These are phyloP conservation scores for Monosporozyma siamensis DNA, from an alignment of 805 yeast species.

Conservation along the genomic window DNA sequence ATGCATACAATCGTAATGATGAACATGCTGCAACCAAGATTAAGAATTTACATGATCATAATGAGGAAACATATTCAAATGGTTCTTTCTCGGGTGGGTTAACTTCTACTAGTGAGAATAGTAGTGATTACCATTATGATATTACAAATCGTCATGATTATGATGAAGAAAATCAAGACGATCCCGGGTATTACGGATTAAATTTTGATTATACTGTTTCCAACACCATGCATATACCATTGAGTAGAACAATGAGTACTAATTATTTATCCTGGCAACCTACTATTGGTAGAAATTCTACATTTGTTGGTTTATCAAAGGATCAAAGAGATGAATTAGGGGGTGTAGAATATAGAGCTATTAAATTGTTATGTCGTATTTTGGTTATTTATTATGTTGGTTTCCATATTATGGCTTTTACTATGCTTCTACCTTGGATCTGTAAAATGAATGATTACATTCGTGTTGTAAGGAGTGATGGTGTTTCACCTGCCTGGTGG, in stretches of 20 bases:
- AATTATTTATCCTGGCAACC: conserved; percentile 85
- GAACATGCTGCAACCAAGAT: not conserved
- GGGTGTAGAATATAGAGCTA: conserved; percentile 92
- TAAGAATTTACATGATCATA: not conserved
- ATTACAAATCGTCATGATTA: conserved; percentile 4
- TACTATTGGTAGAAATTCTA: conserved; percentile 85
- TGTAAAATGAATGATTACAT: conserved; percentile 35
- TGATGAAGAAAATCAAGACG: conserved; percentile 5
- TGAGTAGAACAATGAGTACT: conserved; percentile 37
- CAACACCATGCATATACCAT: conserved; percentile 6
- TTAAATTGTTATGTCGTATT: conserved; percentile 62
- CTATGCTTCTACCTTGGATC: conserved; percentile 57
- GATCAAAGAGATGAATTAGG: conserved; percentile 90
- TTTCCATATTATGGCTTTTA: conserved; percentile 49
- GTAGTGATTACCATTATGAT: conserved; percentile 10
- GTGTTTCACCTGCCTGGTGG: conserved; percentile 85
- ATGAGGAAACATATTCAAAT: not conserved
- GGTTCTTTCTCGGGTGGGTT: not conserved
- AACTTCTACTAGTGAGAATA: conserved; percentile 9
- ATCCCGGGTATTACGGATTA: conserved; percentile 20
- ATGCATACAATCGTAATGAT: not conserved
- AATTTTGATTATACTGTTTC: conserved; percentile 17
- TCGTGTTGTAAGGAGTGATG: conserved; percentile 39
- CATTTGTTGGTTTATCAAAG: conserved; percentile 71
- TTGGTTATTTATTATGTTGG: conserved; percentile 65